Percentiles rank a stretch among this genome's conserved stretches.
These are phyloP conservation scores for Neophaeococcomyces aloes DNA, from an alignment of 2,329 filamentous ascomycete species.

Conservation along the genomic window DNA sequence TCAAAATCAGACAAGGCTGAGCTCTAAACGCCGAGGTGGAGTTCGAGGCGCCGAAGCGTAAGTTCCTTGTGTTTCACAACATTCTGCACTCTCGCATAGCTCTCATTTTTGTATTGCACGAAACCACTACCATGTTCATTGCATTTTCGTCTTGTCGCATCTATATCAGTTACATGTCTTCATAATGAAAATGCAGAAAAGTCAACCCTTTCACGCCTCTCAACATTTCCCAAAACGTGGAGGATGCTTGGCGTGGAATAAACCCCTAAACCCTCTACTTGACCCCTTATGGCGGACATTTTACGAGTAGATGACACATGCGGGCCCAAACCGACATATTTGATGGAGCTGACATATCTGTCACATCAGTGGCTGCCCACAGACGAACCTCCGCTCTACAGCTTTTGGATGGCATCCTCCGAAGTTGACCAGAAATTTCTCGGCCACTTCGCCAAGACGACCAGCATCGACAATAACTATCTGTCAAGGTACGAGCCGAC, in stretches of 20 bases:
- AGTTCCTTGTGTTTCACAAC: constrained; percentile 7
- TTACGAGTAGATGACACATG: background rate
- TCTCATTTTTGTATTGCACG: background rate
- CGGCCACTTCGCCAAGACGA: constrained; percentile 72
- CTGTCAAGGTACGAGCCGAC: constrained; percentile 47
- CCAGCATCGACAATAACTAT: constrained; percentile 64
- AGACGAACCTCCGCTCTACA: constrained; percentile 25
- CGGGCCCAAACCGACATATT: background rate
- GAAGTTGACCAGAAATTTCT: constrained; percentile 97
- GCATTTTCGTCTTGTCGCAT: constrained; percentile 2
- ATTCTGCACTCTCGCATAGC: constrained; percentile 1
- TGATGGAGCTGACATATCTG: constrained; percentile 25
- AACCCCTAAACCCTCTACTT: background rate
- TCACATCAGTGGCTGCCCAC: constrained; percentile 23
- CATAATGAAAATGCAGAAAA: constrained; percentile 4
- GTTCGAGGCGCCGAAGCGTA: constrained; percentile 7
- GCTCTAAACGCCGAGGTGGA: constrained; percentile 8
- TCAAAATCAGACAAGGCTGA: constrained; percentile 6
- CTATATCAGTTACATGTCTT: background rate
- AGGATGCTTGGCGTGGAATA: constrained; percentile 1
- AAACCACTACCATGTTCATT: background rate
- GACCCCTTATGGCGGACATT: background rate
- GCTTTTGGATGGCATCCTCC: constrained; percentile 73
- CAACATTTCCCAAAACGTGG: constrained; percentile 1
- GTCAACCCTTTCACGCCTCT: background rate